phyloP scores from a whole-genome alignment of 192 early-diverging fungal species.

The Coemansia nantahalensis region DNA sequence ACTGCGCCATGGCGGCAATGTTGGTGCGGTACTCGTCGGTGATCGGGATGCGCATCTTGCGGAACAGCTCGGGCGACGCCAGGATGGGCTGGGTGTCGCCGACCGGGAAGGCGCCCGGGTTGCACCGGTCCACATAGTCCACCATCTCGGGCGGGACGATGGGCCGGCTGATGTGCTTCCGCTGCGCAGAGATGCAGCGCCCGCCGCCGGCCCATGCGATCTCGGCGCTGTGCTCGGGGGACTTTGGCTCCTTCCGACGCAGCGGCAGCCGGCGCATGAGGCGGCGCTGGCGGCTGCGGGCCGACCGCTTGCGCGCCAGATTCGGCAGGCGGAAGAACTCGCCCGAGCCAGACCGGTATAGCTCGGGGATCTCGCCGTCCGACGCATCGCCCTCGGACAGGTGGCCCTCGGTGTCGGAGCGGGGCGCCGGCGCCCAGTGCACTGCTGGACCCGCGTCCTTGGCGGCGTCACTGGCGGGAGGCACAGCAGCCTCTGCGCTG shows the following conservation, averaged over 20 bases:
- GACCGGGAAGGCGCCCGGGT: constrained; percentile 32
- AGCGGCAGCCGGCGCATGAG: constrained; percentile 20
- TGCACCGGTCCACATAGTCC: constrained; percentile 42
- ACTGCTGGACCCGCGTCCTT: too few relatives aligned
- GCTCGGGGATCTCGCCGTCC: constrained; percentile 17
- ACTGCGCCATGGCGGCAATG: constrained; percentile 13
- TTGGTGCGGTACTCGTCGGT: constrained; percentile 22
- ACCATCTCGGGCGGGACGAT: constrained; percentile 50
- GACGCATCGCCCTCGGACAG: constrained; percentile 11
- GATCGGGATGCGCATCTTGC: constrained; percentile 12
- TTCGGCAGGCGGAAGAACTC: constrained; percentile 40
- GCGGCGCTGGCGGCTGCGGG: constrained; percentile 12
- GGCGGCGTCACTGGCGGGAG: background rate
- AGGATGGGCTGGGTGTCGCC: constrained; percentile 15
- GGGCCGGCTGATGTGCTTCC: constrained; percentile 34
- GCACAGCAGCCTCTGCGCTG: background rate
- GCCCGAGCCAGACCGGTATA: constrained; percentile 22
- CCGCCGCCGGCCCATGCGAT: background rate
- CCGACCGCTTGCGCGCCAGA: constrained; percentile 25
- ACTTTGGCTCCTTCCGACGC: constrained; percentile 4
- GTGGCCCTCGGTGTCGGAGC: constrained; percentile 12
- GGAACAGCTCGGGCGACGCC: constrained; percentile 35
- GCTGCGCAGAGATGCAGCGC: constrained; percentile 8
- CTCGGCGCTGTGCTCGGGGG: background rate
- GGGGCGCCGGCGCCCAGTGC: too few relatives aligned